phyloP scores from a whole-genome alignment of 192 early-diverging fungal species.

The Linnemannia exigua region DNA sequence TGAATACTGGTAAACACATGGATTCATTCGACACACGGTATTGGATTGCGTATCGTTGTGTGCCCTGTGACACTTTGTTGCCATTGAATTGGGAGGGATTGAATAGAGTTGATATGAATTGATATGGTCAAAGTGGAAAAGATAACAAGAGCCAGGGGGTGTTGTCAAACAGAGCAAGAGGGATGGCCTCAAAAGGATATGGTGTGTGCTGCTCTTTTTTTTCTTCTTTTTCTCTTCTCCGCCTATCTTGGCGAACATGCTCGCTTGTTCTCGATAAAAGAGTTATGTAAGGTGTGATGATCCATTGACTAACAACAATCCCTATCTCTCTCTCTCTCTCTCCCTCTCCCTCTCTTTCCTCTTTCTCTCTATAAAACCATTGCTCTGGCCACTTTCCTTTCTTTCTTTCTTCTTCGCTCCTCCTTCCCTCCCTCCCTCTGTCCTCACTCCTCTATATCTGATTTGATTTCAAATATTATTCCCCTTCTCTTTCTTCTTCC shows the following conservation, averaged over 20 bases:
- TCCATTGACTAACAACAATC: neutral
- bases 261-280: neutral
- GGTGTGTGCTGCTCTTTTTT: neutral
- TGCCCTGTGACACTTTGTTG: neutral
- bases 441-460: neutral
- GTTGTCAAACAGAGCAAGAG: neutral
- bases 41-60: neutral
- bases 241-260: neutral
- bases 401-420: neutral
- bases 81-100: too few relatives aligned
- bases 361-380: neutral
- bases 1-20: neutral
- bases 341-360: neutral
- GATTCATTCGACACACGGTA: slow-evolving; percentile 7
- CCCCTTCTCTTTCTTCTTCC: neutral
- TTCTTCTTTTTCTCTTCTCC: neutral
- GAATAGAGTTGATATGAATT: neutral
- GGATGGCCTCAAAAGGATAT: neutral
- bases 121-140: neutral
- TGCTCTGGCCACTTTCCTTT: neutral
- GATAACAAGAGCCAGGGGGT: neutral
- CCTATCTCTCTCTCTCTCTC: neutral
- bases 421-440: neutral
- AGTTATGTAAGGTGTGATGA: slow-evolving; percentile 5
- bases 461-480: neutral